These are phyloP conservation scores for Striga asiatica DNA, from an alignment of 257 asterid species.

Conservation along the genomic window DNA sequence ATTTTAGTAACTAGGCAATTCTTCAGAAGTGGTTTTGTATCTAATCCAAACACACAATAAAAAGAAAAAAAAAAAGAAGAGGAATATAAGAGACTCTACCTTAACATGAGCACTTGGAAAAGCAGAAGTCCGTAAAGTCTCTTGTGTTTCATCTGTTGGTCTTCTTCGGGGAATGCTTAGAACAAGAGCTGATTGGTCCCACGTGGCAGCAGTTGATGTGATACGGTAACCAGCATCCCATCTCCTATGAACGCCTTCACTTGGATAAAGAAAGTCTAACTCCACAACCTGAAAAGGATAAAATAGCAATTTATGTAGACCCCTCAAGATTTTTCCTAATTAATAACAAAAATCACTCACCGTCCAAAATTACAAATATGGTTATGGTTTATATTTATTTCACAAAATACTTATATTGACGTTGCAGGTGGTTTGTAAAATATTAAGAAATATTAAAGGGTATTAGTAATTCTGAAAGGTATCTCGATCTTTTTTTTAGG, in stretches of 20 bases:
- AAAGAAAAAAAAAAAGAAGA: background rate
- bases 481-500: background rate
- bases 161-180: slow-evolving; percentile 57
- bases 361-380: background rate
- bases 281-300: slow-evolving; percentile 49
- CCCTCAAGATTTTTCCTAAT: background rate
- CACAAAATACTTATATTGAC: background rate
- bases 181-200: slow-evolving; percentile 55
- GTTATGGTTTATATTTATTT: background rate
- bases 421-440: background rate
- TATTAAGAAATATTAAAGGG: background rate
- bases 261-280: slow-evolving; percentile 56
- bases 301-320: background rate
- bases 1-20: background rate
- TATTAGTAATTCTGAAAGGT: background rate
- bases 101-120: slow-evolving; percentile 74
- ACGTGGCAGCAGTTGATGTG: slow-evolving; percentile 58
- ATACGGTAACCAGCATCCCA: slow-evolving; percentile 66
- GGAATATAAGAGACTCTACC: slow-evolving; percentile 24
- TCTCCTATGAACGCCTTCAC: slow-evolving; percentile 61
- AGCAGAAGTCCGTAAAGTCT: slow-evolving; percentile 79
- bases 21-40: background rate
- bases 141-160: slow-evolving; percentile 72
- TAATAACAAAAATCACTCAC: background rate
- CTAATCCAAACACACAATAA: no score